Evolutionary conservation across 108 stramenopile genomes (phyloP).

Genomic region (Licmophora abbreviata): DNA sequence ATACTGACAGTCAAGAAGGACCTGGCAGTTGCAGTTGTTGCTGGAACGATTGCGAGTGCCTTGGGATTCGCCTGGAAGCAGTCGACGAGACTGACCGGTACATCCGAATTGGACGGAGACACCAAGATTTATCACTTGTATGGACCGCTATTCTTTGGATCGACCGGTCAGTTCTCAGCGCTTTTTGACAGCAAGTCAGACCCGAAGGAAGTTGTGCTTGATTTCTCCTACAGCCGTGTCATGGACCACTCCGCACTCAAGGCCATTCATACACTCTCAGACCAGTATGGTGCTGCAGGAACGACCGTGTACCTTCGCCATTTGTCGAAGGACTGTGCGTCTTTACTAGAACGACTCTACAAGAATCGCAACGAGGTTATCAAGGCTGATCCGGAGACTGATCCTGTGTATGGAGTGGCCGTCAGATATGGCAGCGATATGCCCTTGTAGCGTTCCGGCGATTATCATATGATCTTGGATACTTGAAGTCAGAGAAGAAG

Average conservation of each 20-base stretch:
- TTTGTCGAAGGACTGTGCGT: conserved; percentile 41
- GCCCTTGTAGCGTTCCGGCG: too few species aligned
- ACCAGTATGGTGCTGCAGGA: conserved; percentile 43
- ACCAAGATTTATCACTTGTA: conserved; percentile 50
- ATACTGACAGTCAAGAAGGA: conserved; percentile 53
- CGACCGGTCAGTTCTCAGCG: conserved; percentile 33
- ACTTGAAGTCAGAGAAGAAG: too few species aligned
- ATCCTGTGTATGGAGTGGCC: conserved; percentile 49
- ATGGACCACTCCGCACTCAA: conserved; percentile 72
- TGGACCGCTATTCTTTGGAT: conserved; percentile 84
- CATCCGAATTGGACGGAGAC: conserved; percentile 7
- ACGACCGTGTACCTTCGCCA: conserved; percentile 55
- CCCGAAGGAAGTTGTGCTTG: conserved; percentile 58
- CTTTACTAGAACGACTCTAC: conserved; percentile 26
- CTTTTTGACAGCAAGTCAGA: conserved; percentile 54
- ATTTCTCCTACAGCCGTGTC: conserved; percentile 55
- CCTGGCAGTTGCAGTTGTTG: conserved; percentile 61
- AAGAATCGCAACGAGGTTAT: conserved; percentile 22
- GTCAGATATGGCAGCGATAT: too few species aligned
- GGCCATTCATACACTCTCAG: conserved; percentile 52
- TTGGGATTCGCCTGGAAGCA: conserved; percentile 78
- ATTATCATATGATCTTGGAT: too few species aligned
- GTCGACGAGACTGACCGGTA: conserved; percentile 35
- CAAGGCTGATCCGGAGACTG: conserved; percentile 19
- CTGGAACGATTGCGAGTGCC: conserved; percentile 54